Conservation (phyloP, 2,329 filamentous ascomycete genomes). For the Diaporthe sp. region DNA sequence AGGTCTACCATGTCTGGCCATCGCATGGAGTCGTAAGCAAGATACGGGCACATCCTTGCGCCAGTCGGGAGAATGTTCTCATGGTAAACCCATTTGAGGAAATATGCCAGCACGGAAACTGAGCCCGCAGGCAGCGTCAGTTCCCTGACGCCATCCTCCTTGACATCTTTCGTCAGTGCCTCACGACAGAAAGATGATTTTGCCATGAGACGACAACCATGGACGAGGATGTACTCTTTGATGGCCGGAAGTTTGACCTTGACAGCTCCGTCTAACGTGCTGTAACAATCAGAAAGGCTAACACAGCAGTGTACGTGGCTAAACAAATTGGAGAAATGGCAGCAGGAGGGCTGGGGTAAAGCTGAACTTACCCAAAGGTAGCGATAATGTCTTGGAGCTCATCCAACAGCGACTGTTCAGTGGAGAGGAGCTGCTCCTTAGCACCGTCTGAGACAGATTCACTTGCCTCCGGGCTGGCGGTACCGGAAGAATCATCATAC, state of each 20-base stretch:
- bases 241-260: neutral
- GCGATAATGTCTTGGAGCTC: neutral
- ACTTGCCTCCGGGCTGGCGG: neutral
- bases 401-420: neutral
- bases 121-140: neutral
- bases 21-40: neutral
- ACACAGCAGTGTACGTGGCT: too few relatives aligned
- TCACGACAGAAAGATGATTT: neutral
- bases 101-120: neutral
- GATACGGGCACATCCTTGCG: neutral
- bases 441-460: rapidly evolving
- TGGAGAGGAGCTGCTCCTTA: neutral
- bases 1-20: neutral
- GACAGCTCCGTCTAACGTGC: neutral
- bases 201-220: neutral
- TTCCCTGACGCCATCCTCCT: neutral
- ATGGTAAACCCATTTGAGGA: conserved; percentile 8
- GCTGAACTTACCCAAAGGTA: neutral
- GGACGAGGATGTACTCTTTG: neutral
- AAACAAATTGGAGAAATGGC: neutral
- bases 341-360: neutral
- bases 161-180: neutral
- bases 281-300: neutral
- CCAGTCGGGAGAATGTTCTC: neutral
- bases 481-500: neutral